Conservation (phyloP, 495 filamentous ascomycete species). For the Penicillium nucicola region DNA sequence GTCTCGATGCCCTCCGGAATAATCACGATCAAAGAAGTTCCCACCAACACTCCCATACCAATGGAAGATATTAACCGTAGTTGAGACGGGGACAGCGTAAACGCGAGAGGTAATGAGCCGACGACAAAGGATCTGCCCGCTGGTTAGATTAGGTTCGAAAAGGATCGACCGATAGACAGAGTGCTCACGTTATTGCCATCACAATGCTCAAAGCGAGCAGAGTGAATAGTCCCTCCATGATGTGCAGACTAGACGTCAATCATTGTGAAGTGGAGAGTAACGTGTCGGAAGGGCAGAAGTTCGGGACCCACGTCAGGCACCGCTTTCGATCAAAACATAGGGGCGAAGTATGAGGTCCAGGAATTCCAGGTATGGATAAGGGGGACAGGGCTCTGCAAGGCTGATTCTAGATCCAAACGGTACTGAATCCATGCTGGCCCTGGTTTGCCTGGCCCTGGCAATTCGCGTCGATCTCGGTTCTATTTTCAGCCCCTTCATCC, state of each 20-base stretch:
- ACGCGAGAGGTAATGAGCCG: constrained; percentile 86
- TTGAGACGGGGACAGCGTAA: constrained; percentile 85
- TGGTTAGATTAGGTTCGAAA: neutral
- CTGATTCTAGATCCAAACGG: too few species aligned
- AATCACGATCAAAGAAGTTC: constrained; percentile 93
- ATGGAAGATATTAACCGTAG: constrained; percentile 86
- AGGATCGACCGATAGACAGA: too few species aligned
- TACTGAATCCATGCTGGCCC: too few species aligned
- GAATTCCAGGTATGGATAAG: neutral
- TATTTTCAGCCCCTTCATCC: too few species aligned
- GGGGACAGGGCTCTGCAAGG: neutral
- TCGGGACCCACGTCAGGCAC: constrained; percentile 12
- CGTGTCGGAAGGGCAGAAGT: constrained; percentile 1
- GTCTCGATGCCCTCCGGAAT: constrained; percentile 97
- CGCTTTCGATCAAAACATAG: constrained; percentile 8
- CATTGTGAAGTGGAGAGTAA: constrained; percentile 16
- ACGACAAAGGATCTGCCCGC: constrained; percentile 82
- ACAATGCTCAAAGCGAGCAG: constrained; percentile 81
- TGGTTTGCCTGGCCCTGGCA: too few species aligned
- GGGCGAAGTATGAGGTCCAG: constrained; percentile 1
- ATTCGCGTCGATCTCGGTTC: too few species aligned
- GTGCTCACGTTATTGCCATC: constrained; percentile 88
- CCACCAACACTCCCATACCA: constrained; percentile 91
- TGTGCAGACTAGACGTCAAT: constrained; percentile 24
- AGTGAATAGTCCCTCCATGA: constrained; percentile 80